Conservation (phyloP, 305 asterid genomes). For the Fraxinus floribunda region DNA sequence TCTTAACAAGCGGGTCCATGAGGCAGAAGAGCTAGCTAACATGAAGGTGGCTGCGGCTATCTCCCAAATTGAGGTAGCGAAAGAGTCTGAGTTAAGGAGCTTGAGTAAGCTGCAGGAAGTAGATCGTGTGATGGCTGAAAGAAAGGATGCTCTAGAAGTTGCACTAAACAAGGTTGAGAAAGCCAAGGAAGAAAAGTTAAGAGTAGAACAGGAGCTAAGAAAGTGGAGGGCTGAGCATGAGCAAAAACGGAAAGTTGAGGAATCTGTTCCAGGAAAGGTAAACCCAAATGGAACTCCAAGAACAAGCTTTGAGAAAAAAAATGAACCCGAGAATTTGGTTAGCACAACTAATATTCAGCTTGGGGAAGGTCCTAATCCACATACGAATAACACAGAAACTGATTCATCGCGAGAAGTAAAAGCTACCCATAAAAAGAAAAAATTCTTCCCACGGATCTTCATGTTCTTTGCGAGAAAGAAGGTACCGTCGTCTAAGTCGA, state of each 20-base stretch:
- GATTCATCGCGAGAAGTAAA: constrained; percentile 47
- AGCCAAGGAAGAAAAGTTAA: constrained; percentile 68
- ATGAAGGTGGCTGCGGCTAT: constrained; percentile 53
- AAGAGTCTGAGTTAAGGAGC: constrained; percentile 61
- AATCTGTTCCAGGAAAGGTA: constrained; percentile 21
- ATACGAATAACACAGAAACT: constrained; percentile 37
- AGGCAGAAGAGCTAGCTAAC: constrained; percentile 83
- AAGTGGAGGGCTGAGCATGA: constrained; percentile 77
- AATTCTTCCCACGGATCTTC: constrained; percentile 66
- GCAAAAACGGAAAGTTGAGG: constrained; percentile 50
- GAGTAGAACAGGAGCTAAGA: constrained; percentile 71
- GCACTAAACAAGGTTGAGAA: constrained; percentile 64
- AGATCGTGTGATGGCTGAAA: constrained; percentile 36
- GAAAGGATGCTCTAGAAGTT: constrained; percentile 52
- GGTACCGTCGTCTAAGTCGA: constrained; percentile 38
- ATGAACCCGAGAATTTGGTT: constrained; percentile 30
- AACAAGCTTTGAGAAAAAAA: constrained; percentile 41
- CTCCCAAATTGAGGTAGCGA: constrained; percentile 66
- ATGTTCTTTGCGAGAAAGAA: constrained; percentile 70
- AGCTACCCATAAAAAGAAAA: constrained; percentile 60
- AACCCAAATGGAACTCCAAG: constrained; percentile 33
- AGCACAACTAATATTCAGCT: constrained; percentile 37
- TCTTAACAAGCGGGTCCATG: constrained; percentile 79
- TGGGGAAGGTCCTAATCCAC: constrained; percentile 41
- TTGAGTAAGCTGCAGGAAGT: constrained; percentile 68